These are phyloP conservation scores for Acanthamoeba quina DNA, from an alignment of 208 protist genomes.

Conservation along the genomic window DNA sequence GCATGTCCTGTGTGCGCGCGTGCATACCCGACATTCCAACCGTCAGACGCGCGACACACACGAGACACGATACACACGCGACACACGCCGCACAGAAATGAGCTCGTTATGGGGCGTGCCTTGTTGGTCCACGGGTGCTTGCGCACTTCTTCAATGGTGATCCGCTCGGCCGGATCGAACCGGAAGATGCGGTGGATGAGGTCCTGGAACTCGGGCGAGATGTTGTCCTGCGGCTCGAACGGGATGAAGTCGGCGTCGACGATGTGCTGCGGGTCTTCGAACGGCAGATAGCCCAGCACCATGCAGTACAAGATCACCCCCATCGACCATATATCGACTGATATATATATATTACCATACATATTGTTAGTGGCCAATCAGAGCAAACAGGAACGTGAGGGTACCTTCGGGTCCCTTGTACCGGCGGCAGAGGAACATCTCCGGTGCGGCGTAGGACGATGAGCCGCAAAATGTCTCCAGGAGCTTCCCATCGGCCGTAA, in stretches of 20 bases:
- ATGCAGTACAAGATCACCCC: constrained; percentile 99
- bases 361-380: not conserved
- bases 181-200: constrained; percentile 25
- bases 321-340: constrained; percentile 92
- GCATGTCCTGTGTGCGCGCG: not conserved
- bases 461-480: constrained; percentile 67
- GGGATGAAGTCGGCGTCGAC: constrained; percentile 32
- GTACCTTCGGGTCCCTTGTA: constrained; percentile 23
- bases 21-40: too few species aligned
- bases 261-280: constrained; percentile 86
- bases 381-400: not conserved
- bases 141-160: not conserved
- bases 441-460: constrained; percentile 61
- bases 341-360: too few species aligned
- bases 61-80: too few species aligned
- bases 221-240: not conserved
- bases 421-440: constrained; percentile 72
- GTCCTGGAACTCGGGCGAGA: constrained; percentile 38
- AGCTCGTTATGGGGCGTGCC: not conserved
- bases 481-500: not conserved
- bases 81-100: too few species aligned
- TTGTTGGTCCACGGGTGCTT: constrained; percentile 36
- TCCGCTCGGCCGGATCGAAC: constrained; percentile 20
- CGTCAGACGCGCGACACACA: too few species aligned
- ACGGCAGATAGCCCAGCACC: constrained; percentile 97